phyloP scores from a whole-genome alignment of 495 filamentous ascomycete genomes.

The Penicillium paradoxum region DNA sequence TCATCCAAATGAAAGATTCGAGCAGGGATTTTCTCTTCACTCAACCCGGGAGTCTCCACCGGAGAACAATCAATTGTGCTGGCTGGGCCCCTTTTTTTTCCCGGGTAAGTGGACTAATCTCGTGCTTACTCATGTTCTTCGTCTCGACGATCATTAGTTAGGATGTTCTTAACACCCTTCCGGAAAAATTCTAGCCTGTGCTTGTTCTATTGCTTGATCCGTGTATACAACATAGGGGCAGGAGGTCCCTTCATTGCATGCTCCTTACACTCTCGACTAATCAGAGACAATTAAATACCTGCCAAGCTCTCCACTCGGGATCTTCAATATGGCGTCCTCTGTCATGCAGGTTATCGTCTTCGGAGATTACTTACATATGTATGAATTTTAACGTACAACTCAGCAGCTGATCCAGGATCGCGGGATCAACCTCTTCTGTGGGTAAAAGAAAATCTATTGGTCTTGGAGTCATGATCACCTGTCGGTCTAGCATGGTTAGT shows the following conservation, averaged over 20 bases:
- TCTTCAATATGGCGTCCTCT: not conserved
- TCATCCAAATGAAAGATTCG: constrained; percentile 1
- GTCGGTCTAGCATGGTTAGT: constrained; percentile 1
- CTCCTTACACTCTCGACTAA: not conserved
- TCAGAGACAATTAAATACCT: not conserved
- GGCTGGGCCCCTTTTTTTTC: constrained; percentile 12
- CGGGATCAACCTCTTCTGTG: not conserved
- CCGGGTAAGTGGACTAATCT: not conserved
- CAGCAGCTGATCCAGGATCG: not conserved
- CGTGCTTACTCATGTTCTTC: not conserved
- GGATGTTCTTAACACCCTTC: not conserved
- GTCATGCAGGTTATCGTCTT: constrained; percentile 1
- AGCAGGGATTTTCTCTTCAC: not conserved
- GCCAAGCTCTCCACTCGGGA: constrained; percentile 6
- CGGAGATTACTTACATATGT: not conserved
- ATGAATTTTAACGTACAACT: not conserved
- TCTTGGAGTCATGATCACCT: not conserved
- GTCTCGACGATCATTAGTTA: constrained; percentile 16
- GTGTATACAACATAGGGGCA: not conserved
- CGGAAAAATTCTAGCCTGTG: not conserved
- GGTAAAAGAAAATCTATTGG: constrained; percentile 1
- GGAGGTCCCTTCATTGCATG: too few species aligned
- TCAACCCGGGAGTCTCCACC: constrained; percentile 3
- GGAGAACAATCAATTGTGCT: constrained; percentile 2
- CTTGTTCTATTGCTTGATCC: not conserved